These are phyloP conservation scores for Penicillium sp. DNA, from an alignment of 2,329 filamentous ascomycete genomes.

Conservation along the genomic window DNA sequence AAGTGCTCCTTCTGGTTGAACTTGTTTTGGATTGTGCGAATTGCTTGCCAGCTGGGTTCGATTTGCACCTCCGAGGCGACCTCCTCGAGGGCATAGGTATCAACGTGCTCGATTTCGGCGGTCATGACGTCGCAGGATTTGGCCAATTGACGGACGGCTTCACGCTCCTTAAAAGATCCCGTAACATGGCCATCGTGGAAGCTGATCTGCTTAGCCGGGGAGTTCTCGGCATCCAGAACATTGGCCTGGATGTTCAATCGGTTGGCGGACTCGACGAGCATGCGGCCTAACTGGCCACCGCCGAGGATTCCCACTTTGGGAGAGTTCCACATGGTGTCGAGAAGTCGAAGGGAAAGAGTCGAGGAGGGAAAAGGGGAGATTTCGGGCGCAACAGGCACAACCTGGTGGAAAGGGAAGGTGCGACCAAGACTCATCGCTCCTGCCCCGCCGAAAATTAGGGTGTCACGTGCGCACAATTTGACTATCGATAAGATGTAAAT, in stretches of 20 bases:
- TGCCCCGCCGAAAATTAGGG: conserved; percentile 17
- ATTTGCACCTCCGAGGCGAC: conserved; percentile 70
- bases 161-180: conserved; percentile 85
- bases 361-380: conserved; percentile 10
- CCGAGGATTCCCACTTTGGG: conserved; percentile 58
- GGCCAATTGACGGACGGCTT: conserved; percentile 80
- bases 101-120: conserved; percentile 93
- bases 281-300: conserved; percentile 81
- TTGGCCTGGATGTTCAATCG: conserved; percentile 77
- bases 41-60: conserved; percentile 83
- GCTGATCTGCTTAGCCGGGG: conserved; percentile 85
- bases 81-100: conserved; percentile 87
- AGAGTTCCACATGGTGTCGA: conserved; percentile 42
- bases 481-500: not conserved
- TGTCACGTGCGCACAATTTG: conserved; percentile 4
- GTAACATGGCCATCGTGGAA: conserved; percentile 73
- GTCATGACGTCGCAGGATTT: conserved; percentile 78
- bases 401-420: not conserved
- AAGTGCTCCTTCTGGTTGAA: conserved; percentile 86
- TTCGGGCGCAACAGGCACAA: conserved; percentile 6
- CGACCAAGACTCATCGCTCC: conserved; percentile 9
- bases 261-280: conserved; percentile 89
- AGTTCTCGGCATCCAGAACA: conserved; percentile 75
- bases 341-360: not conserved
- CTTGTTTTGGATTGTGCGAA: conserved; percentile 92